Conservation (phyloP, 257 asterid genomes). For the Rubia yunnanensis region DNA sequence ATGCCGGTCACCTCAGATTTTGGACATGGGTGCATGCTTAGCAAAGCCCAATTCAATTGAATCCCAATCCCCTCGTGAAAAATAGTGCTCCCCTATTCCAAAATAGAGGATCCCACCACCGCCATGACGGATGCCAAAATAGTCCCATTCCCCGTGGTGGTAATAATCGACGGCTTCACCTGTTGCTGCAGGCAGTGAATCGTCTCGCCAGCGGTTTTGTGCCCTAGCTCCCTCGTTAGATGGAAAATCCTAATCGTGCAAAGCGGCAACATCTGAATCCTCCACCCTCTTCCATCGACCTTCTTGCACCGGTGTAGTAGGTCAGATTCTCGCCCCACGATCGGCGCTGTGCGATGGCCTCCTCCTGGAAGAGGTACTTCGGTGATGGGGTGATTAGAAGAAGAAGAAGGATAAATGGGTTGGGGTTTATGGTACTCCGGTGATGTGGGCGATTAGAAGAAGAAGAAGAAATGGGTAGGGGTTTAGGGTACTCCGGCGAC, state of each 20-base stretch:
- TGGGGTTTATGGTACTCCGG: no score
- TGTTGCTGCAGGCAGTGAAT: conserved; percentile 70
- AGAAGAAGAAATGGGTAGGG: no score
- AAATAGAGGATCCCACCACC: conserved; percentile 37
- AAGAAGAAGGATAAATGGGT: no score
- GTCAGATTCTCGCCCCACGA: no score
- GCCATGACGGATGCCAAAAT: conserved; percentile 55
- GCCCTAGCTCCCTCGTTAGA: conserved; percentile 55
- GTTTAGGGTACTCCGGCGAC: no score
- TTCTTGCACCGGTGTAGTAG: conserved; percentile 60
- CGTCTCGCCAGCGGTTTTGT: conserved; percentile 65
- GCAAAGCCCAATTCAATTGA: conserved; percentile 23
- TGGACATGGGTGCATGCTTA: conserved; percentile 20
- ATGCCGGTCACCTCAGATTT: conserved; percentile 54
- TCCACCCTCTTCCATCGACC: conserved; percentile 66
- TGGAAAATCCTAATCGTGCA: conserved; percentile 65
- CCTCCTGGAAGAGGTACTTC: no score
- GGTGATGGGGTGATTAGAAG: no score
- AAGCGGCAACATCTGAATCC: conserved; percentile 58
- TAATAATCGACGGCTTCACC: conserved; percentile 56
- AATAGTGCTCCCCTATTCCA: conserved; percentile 37
- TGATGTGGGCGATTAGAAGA: no score
- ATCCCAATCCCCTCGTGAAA: conserved; percentile 25
- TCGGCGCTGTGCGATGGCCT: no score
- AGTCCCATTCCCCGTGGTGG: conserved; percentile 64